Percentiles rank a stretch among this genome's conserved stretches.
Conservation (phyloP, 768 basidiomycete genomes). For the Lactifluus subvellereus region DNA sequence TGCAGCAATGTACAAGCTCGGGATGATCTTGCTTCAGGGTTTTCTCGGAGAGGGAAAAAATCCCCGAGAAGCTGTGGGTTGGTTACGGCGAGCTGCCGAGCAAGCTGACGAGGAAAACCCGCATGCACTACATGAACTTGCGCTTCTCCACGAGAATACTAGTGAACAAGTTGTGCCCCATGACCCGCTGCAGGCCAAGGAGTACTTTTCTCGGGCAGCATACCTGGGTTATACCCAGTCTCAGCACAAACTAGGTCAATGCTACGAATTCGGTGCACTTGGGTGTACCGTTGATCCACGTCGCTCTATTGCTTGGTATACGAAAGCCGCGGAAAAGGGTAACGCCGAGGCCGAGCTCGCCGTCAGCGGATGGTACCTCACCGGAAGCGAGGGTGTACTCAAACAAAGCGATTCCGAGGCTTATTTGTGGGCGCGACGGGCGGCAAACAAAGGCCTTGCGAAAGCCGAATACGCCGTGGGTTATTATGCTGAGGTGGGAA, state of each 20-base stretch:
- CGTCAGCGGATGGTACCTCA: slow-evolving; percentile 97
- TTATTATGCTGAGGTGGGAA: slow-evolving; percentile 96
- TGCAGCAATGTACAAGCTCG: slow-evolving; percentile 99
- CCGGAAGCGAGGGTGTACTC: slow-evolving; percentile 89
- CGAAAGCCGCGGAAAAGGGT: slow-evolving; percentile 95
- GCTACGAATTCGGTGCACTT: slow-evolving; percentile 87
- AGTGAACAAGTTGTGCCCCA: slow-evolving; percentile 62
- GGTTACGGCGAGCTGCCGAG: slow-evolving; percentile 91
- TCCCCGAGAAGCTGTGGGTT: slow-evolving; percentile 86
- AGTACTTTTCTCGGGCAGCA: slow-evolving; percentile 83
- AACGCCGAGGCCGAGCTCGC: slow-evolving; percentile 93
- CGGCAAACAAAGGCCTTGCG: slow-evolving; percentile 92
- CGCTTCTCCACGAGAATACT: slow-evolving; percentile 70
- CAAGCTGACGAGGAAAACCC: slow-evolving; percentile 99
- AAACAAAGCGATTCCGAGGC: slow-evolving; percentile 98
- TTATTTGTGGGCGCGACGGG: slow-evolving; percentile 95
- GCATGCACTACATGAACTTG: slow-evolving; percentile 96
- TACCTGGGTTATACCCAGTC: slow-evolving; percentile 90
- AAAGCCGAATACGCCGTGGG: slow-evolving; percentile 99
- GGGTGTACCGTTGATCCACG: slow-evolving; percentile 90
- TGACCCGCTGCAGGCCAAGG: slow-evolving; percentile 78
- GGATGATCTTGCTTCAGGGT: slow-evolving; percentile 91
- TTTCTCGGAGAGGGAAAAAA: slow-evolving; percentile 77
- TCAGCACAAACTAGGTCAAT: slow-evolving; percentile 93
- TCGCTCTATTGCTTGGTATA: slow-evolving; percentile 97